These are phyloP conservation scores for Coemansia sp. DNA, from an alignment of 192 early-diverging fungal species.

Conservation along the genomic window DNA sequence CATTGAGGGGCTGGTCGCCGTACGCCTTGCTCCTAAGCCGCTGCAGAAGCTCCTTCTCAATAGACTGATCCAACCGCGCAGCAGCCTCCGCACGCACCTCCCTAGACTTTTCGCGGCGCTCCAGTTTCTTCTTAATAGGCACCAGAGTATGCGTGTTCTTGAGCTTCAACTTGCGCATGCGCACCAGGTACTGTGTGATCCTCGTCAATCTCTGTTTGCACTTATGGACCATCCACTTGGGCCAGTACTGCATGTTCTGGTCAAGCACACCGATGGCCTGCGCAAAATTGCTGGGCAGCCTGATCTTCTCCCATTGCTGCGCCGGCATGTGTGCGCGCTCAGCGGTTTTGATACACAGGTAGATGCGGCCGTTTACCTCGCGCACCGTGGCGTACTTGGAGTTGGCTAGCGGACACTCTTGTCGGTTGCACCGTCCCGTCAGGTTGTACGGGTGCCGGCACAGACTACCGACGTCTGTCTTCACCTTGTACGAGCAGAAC, in stretches of 20 bases:
- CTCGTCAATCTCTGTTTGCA: constrained; percentile 97
- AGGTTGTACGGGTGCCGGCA: constrained; percentile 97
- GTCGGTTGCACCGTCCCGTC: constrained; percentile 92
- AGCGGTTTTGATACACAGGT: constrained; percentile 92
- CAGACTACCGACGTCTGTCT: constrained; percentile 86
- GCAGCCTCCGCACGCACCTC: constrained; percentile 91
- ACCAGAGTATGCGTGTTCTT: constrained; percentile 79
- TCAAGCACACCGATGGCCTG: constrained; percentile 85
- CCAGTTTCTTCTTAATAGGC: constrained; percentile 92
- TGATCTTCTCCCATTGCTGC: constrained; percentile 90
- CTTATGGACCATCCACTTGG: constrained; percentile 86
- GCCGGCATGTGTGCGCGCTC: constrained; percentile 93
- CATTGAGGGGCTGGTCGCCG: constrained; percentile 95
- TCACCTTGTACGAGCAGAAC: constrained; percentile 99
- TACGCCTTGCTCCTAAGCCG: constrained; percentile 92
- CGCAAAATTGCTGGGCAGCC: constrained; percentile 88
- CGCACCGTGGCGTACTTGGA: constrained; percentile 92
- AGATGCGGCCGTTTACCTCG: constrained; percentile 78
- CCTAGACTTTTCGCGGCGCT: constrained; percentile 79
- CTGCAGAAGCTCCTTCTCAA: constrained; percentile 95
- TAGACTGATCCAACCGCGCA: constrained; percentile 84
- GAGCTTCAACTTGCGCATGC: constrained; percentile 85
- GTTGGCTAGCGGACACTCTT: constrained; percentile 95
- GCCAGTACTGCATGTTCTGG: constrained; percentile 89
- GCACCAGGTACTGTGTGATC: constrained; percentile 94